Evolutionary conservation across 2,329 filamentous ascomycete species (phyloP), one percentile per base, ranked within the genome.

Genomic region (Beauveria caledonica): DNA sequence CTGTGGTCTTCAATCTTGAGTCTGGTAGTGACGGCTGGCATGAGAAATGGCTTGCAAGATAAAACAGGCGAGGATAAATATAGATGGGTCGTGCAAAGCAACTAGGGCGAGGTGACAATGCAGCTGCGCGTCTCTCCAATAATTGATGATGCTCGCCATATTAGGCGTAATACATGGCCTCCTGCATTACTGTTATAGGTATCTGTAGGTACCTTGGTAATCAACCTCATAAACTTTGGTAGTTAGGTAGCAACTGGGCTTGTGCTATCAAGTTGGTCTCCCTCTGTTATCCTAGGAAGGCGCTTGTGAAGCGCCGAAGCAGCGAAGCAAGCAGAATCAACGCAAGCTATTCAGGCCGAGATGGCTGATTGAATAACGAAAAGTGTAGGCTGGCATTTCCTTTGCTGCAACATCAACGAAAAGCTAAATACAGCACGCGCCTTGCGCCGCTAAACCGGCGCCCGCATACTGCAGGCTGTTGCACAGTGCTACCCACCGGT

Each of bases 41-140:
- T 49, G 55, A 49, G 33, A 13, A 36, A 46, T 39, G 33, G 19
- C 25, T 39, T 36, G 53, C 27, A 19, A 42, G 53, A 45, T 56
- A 56, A 56, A 46, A 56, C 53, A 46, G 53, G 53, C 6, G 42
- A 56, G 40, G 53, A 56, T 56, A 56, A 56, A 36, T 56, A 56
- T 56, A 56, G 53, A 46, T 40, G 52, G 44, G 42, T 56, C 42
- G 27, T 46, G 42, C 27, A 56, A 53, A 42, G 17, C 9, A 42
- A 48, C 13, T 27, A 53, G 51, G 51, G 51, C 50, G 23, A 53
- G 21, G 36, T 42, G 19, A 53, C 21, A 42, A 53, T 42, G 51
- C 51, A 53, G 36, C 51, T 17, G 51, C 36, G 15, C 13, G 21
- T 27, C 7, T 19, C 33, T 19, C 51, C 36, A 50, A 50, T 27